Evolutionary conservation across 148 eudicot genomes (phyloP), one percentile per base, ranked within the genome.

Genomic region (Pouteria glomerata): DNA sequence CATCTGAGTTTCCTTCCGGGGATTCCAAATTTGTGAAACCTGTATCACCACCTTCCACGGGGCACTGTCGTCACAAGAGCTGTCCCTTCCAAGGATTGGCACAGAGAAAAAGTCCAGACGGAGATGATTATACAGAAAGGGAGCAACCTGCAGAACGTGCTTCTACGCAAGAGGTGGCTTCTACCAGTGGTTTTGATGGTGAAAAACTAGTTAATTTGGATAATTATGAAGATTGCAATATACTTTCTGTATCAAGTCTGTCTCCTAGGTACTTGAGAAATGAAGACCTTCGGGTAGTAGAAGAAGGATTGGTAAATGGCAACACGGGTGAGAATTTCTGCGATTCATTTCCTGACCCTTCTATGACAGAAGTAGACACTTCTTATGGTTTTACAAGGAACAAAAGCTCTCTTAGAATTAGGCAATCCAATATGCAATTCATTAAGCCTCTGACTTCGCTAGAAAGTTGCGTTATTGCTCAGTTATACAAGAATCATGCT

Each of bases 381-480:
- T 65, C 76, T 65, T 75, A 69, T 79, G 82, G 81, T 50, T 51
- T 69, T 56, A 37, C 79, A 66, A 75, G 75, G 67, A 80, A 71
- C 27, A 85, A 69, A 62, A 87, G 85, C 55, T 72, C 72, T 16
- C 62, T 83, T 77, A 81, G 86, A 73, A 81, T 85, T 77, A 83
- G 87, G 69, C 51, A 70, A 64, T 59, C 44, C 15, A 79, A 76
- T 11, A 65, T 85, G 81, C 80, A 78, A 77, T 66, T 59, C 41
- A 42, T 88, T 31, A 95, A 78, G 78, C 97, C 96, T 56, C 82
- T 80, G 57, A 88, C 73, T 51, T 91, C 96, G n/a, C 75, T 91
- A 45, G 96, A 91, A 57, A 91, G 93, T 79, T 91, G 98, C 68
- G 73, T 91, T 55, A 80, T 88, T 85, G 96, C 97, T 79, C 98